Evolutionary conservation across 305 asterid genomes (phyloP).

Genomic region (Fraxinus baroniana): DNA sequence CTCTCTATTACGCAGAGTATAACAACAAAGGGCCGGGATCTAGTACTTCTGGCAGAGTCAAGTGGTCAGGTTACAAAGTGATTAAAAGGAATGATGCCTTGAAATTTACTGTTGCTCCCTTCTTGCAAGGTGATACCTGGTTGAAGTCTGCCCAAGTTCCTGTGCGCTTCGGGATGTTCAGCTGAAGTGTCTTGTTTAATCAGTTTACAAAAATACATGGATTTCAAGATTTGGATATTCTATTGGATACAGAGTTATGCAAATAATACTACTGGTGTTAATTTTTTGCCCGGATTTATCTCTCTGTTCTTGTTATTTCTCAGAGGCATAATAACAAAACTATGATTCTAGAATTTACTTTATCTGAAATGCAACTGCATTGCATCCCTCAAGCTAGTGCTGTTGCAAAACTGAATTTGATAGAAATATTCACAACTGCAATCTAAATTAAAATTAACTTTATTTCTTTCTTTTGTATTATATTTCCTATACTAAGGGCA

Average conservation of each 20-base stretch:
- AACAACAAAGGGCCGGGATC: conserved; percentile 68
- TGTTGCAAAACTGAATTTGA: neutral
- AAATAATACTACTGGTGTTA: neutral
- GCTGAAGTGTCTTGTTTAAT: conserved; percentile 20
- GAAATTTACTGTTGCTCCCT: conserved; percentile 55
- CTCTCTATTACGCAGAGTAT: conserved; percentile 62
- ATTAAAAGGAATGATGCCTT: conserved; percentile 46
- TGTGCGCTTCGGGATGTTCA: conserved; percentile 57
- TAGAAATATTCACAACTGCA: neutral
- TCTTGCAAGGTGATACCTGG: conserved; percentile 75
- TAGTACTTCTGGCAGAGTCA: conserved; percentile 43
- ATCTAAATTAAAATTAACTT: neutral
- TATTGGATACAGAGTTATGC: neutral
- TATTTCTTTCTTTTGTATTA: neutral
- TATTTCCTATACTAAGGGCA: neutral
- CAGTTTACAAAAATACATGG: neutral
- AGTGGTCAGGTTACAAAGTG: conserved; percentile 58
- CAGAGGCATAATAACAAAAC: neutral
- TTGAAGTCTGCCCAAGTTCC: conserved; percentile 42
- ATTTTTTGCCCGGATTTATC: neutral
- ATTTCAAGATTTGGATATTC: neutral
- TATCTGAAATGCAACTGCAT: neutral
- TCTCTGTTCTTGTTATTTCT: neutral
- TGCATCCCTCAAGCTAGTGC: neutral
- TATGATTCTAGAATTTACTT: neutral